Evolutionary conservation across 257 asterid genomes (phyloP), one percentile per base, ranked within the genome.

Genomic region (Oldenlandia corymbosa): DNA sequence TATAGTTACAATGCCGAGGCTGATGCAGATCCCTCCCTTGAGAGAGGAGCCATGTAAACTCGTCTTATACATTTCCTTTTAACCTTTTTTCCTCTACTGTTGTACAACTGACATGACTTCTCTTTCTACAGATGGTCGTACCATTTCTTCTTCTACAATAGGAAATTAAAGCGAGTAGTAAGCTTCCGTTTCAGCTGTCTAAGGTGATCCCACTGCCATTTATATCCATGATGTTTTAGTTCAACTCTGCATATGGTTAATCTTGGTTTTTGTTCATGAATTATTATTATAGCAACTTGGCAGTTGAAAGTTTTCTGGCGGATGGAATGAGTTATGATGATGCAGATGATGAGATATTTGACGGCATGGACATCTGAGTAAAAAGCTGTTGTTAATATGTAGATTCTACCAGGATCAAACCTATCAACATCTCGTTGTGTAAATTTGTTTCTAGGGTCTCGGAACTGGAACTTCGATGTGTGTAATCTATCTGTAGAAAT

Each of bases 91-190:
- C 32, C 26, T 20, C 9, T 10, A 9, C 24, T 26, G 18, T 50
- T 6, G 57, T 36, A 32, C 71, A 34, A 34, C 39, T 3, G n/a
- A 28, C 14, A 31, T 45, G 24, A 26, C 36, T 39, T 60, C 65
- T 53, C 14, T 54, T 67, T 36, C 63, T 67, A 43, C 84, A 93
- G 99, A 83, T 93, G 97, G 97, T 85, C 96, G 1, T 87, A 81
- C 68, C 90, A 90, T 80, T 87, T 90, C 85, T 93, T 93, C 86
- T 93, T 93, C 86, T 93, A 93, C 88, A 87, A 90, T 69, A 81
- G 95, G 73, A 87, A 77, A 77, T 85, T 87, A 73, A 90, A 83
- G 77, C 94, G 99, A 3, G 87, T 93, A 27, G 94, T 90, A 52
- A 87, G 88, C 88, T 87, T 90, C 58, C 93, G 86, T 49, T 93